phyloP scores from a whole-genome alignment of 768 basidiomycete species.

The Tephrocybe rancida region DNA sequence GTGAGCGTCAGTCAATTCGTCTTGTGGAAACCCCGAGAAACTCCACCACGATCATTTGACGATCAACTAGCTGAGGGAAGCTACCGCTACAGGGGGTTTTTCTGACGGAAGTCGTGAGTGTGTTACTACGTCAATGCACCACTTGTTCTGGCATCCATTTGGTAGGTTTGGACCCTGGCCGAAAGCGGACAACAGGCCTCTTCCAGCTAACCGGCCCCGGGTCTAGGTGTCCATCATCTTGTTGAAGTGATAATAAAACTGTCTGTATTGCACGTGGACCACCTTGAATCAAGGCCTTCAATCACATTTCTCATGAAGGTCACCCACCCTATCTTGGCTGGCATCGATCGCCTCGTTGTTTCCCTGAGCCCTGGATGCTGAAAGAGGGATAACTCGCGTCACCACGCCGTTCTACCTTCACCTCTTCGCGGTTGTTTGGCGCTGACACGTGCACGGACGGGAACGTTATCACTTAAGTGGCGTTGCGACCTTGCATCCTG shows the following conservation, averaged over 20 bases:
- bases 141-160: constrained; percentile 2
- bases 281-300: not conserved
- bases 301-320: constrained; percentile 14
- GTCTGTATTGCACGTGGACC: constrained; percentile 18
- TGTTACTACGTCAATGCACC: not conserved
- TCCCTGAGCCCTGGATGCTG: constrained; percentile 6
- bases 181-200: not conserved
- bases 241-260: constrained; percentile 3
- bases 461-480: constrained; percentile 4
- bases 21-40: not conserved
- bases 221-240: not conserved
- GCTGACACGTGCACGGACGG: constrained; percentile 12
- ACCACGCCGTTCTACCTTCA: constrained; percentile 10
- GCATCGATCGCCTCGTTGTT: constrained; percentile 11
- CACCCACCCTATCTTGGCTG: constrained; percentile 7
- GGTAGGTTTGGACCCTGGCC: not conserved
- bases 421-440: constrained; percentile 17
- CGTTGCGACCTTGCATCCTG: not conserved
- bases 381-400: constrained; percentile 16
- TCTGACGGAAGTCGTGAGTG: constrained; percentile 6
- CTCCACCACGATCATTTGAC: constrained; percentile 14
- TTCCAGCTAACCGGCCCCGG: constrained; percentile 1
- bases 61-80: not conserved
- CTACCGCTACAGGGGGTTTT: too few species aligned
- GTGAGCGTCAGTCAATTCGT: not conserved